These are phyloP conservation scores for Annulohypoxylon truncatum DNA, from an alignment of 2,329 filamentous ascomycete genomes.

Conservation along the genomic window DNA sequence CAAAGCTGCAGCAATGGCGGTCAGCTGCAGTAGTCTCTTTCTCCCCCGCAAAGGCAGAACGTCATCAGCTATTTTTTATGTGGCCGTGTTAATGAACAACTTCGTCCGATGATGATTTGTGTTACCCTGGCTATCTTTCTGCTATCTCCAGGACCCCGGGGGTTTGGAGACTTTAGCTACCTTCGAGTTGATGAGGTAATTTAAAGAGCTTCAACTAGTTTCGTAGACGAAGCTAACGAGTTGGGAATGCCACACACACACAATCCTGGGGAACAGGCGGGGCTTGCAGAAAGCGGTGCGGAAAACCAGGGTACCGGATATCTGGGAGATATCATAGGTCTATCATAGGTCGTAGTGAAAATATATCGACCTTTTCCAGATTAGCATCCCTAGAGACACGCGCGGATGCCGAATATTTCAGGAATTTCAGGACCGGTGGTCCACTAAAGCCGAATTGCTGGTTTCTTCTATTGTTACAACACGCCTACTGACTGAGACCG, in stretches of 20 bases:
- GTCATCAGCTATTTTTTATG: constrained; percentile 9
- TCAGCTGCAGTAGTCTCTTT: constrained; percentile 36
- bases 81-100: constrained; percentile 10
- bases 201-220: constrained; percentile 24
- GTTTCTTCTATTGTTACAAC: constrained; percentile 36
- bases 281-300: constrained; percentile 17
- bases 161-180: neutral
- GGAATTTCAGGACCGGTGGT: constrained; percentile 32
- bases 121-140: constrained; percentile 10
- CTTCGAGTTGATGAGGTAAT: constrained; percentile 31
- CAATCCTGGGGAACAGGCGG: constrained; percentile 32
- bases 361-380: constrained; percentile 34
- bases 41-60: constrained; percentile 26
- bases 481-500: constrained; percentile 39
- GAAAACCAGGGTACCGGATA: constrained; percentile 24
- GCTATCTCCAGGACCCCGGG: neutral
- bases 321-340: constrained; percentile 28
- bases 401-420: constrained; percentile 19
- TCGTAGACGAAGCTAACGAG: neutral
- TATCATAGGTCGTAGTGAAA: constrained; percentile 20
- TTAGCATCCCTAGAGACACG: constrained; percentile 26
- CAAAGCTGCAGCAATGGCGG: constrained; percentile 29
- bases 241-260: neutral
- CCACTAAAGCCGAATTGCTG: constrained; percentile 37
- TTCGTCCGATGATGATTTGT: constrained; percentile 23